These are phyloP conservation scores for Neurospora africana DNA, from an alignment of 495 filamentous ascomycete genomes.

Conservation along the genomic window DNA sequence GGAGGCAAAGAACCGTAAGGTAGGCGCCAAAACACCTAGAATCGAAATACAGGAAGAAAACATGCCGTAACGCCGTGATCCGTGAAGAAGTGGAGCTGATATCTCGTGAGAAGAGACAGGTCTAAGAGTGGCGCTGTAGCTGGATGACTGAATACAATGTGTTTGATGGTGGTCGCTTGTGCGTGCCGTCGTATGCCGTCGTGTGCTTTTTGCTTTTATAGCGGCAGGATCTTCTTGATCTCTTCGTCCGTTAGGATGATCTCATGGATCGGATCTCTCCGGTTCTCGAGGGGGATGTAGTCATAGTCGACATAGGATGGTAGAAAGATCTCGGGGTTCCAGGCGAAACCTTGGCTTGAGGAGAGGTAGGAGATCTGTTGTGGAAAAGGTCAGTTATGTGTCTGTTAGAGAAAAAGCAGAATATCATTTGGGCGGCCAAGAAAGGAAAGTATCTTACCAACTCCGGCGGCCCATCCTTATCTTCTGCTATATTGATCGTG, in stretches of 20 bases:
- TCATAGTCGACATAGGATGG: slow-evolving; percentile 47
- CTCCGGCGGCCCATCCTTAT: slow-evolving; percentile 49
- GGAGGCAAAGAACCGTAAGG: not conserved
- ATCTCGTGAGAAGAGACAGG: slow-evolving; percentile 2
- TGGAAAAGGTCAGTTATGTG: slow-evolving; percentile 4
- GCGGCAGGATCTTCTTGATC: slow-evolving; percentile 45
- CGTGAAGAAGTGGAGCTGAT: slow-evolving; percentile 1
- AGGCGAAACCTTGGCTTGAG: slow-evolving; percentile 58
- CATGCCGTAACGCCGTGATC: not conserved
- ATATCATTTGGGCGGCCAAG: not conserved
- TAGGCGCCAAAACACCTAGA: not conserved
- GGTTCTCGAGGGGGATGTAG: slow-evolving; percentile 50
- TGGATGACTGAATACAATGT: not conserved
- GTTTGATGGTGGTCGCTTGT: not conserved
- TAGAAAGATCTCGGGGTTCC: slow-evolving; percentile 58
- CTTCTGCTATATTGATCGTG: slow-evolving; percentile 56
- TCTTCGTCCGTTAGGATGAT: slow-evolving; percentile 56
- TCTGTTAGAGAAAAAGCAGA: not conserved
- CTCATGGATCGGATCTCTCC: slow-evolving; percentile 57
- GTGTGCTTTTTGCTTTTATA: slow-evolving; percentile 16
- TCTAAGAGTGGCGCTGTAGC: not conserved
- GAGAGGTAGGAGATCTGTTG: slow-evolving; percentile 57
- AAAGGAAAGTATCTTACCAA: slow-evolving; percentile 39
- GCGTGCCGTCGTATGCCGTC: not conserved
- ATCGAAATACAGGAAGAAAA: not conserved